Evolutionary conservation across 352 stramenopile genomes (phyloP).

Genomic region (Globisporangium carolinianum): DNA sequence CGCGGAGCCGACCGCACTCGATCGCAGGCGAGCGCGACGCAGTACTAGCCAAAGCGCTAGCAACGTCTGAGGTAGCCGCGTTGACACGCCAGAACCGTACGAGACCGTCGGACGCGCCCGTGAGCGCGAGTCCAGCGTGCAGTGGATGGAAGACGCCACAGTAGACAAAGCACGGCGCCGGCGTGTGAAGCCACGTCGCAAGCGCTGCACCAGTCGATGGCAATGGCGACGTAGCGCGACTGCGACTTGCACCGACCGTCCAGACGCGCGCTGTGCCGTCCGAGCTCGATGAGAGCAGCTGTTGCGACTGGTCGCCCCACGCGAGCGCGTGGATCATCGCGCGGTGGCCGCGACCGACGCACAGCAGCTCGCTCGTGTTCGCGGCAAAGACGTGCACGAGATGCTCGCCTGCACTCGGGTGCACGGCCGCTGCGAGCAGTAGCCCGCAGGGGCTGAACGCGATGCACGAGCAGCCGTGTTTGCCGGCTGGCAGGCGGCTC

Average conservation of each 20-base stretch:
- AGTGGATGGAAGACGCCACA: constrained; percentile 43
- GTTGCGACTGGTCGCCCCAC: constrained; percentile 25
- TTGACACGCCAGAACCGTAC: constrained; percentile 33
- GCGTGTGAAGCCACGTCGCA: constrained; percentile 46
- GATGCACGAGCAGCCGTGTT: constrained; percentile 50
- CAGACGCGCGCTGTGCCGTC: constrained; percentile 49
- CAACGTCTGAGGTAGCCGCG: neutral
- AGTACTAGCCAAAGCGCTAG: no score
- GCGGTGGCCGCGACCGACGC: constrained; percentile 36
- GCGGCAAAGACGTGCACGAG: constrained; percentile 43
- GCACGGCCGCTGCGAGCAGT: constrained; percentile 42
- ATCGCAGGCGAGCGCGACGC: neutral
- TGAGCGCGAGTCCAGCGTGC: constrained; percentile 26
- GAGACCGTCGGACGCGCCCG: constrained; percentile 43
- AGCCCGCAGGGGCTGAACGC: constrained; percentile 52
- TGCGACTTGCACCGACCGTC: constrained; percentile 11
- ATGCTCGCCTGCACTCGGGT: constrained; percentile 24
- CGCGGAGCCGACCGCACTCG: constrained; percentile 4
- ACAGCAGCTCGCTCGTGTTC: constrained; percentile 26
- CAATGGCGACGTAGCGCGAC: no score
- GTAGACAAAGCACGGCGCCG: constrained; percentile 53
- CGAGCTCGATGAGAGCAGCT: constrained; percentile 46
- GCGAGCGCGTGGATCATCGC: constrained; percentile 54
- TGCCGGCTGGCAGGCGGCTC: constrained; percentile 41
- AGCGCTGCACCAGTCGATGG: neutral